phyloP scores from a whole-genome alignment of 2,329 filamentous ascomycete genomes.

The Diaporthe citrichinensis region DNA sequence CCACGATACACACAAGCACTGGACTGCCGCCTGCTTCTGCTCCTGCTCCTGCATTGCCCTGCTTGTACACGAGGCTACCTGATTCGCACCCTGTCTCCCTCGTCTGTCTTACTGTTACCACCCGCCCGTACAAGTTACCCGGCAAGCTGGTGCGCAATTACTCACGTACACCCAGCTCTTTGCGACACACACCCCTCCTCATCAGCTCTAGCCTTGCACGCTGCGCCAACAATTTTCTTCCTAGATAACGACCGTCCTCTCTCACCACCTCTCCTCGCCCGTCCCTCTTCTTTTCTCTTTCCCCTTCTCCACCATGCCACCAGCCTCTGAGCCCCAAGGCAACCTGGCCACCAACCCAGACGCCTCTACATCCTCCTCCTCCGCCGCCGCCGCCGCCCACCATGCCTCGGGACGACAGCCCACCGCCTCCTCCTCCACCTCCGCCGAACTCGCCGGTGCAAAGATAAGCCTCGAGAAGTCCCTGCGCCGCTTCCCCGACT shows the following conservation, averaged over 20 bases:
- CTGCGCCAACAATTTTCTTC: slow-evolving; percentile 37
- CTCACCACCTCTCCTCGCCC: slow-evolving; percentile 48
- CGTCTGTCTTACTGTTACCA: slow-evolving; percentile 22
- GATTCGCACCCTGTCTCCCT: slow-evolving; percentile 16
- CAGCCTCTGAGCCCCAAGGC: slow-evolving; percentile 47
- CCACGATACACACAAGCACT: slow-evolving; percentile 12
- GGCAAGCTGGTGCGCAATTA: slow-evolving; percentile 27
- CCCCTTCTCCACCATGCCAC: slow-evolving; percentile 53
- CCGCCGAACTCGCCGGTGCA: slow-evolving; percentile 77
- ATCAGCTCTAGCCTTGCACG: slow-evolving; percentile 22
- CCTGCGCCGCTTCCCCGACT: slow-evolving; percentile 91
- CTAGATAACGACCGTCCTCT: slow-evolving; percentile 48
- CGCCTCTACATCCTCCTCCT: slow-evolving; percentile 52
- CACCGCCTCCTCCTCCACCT: slow-evolving; percentile 72
- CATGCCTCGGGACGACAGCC: slow-evolving; percentile 76
- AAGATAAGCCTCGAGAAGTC: slow-evolving; percentile 79
- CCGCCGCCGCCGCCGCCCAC: slow-evolving; percentile 55
- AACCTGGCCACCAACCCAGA: slow-evolving; percentile 52
- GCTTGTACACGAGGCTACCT: slow-evolving; percentile 13
- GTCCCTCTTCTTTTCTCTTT: slow-evolving; percentile 48
- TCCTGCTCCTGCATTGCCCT: not conserved
- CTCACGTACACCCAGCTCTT: slow-evolving; percentile 39
- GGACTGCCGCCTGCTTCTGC: not conserved
- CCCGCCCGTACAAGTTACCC: not conserved
- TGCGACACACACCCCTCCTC: slow-evolving; percentile 35